A percentile compares a stretch with the other conserved stretches of the same genome.
Evolutionary conservation across 371 early-diverging fungal genomes (phyloP).

Genomic region (Mucor velutinosus): DNA sequence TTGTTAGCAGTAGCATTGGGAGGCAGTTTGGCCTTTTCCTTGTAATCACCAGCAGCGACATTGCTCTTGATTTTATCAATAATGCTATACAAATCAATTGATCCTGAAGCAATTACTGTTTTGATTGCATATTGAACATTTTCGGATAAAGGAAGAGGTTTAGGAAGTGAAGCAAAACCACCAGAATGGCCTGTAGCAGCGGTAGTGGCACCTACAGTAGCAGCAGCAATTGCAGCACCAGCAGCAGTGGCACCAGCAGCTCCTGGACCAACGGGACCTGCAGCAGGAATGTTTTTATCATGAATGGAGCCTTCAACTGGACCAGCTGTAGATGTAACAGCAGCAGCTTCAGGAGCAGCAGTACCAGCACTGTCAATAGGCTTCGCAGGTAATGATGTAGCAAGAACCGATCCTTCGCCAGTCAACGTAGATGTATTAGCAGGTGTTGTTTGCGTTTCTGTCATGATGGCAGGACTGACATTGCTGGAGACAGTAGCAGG

Average conservation of each 20-base stretch:
- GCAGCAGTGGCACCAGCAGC: not conserved
- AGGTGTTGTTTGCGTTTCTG: not conserved
- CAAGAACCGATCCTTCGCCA: not conserved
- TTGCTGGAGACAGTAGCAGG: not conserved
- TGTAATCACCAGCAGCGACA: conserved; percentile 5
- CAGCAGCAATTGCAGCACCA: conserved; percentile 3
- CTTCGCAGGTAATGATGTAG: not conserved
- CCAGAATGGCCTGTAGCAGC: not conserved
- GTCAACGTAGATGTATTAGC: not conserved
- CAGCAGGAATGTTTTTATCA: not conserved
- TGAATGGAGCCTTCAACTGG: not conserved
- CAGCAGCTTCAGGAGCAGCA: not conserved
- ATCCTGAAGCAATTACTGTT: conserved; percentile 6
- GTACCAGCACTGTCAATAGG: not conserved
- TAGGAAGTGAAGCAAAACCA: not conserved
- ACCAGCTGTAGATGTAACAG: not conserved
- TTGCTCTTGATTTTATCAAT: not conserved
- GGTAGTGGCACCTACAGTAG: not conserved
- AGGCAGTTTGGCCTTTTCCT: not conserved
- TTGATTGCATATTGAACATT: conserved; percentile 7
- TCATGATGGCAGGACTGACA: not conserved
- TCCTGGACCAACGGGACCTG: conserved; percentile 2
- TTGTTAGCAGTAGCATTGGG: not conserved
- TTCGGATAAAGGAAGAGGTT: conserved; percentile 11
- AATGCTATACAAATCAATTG: conserved; percentile 12